phyloP scores from a whole-genome alignment of 1,284 basidiomycete genomes.

The Heterobasidion irregulare region DNA sequence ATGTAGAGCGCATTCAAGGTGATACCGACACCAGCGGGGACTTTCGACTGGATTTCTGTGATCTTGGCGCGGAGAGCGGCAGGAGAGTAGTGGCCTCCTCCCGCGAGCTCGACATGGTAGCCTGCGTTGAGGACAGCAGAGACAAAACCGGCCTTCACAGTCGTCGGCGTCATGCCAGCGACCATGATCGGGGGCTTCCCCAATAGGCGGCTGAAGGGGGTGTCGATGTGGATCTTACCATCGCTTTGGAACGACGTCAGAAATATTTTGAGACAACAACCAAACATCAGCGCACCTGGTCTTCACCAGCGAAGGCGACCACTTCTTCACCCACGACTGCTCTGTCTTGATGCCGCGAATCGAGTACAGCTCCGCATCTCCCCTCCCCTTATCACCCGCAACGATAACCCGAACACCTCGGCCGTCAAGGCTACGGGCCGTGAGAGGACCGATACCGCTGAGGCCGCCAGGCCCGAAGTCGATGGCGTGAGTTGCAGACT shows the following conservation, averaged over 20 bases:
- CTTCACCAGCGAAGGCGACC: constrained; percentile 78
- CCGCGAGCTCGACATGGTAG: constrained; percentile 94
- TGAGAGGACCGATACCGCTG: constrained; percentile 89
- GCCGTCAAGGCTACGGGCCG: constrained; percentile 86
- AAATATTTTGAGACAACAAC: not conserved
- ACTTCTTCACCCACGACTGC: constrained; percentile 89
- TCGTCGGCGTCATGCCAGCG: constrained; percentile 95
- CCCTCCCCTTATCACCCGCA: constrained; percentile 79
- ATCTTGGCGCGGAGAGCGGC: constrained; percentile 85
- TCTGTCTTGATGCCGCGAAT: constrained; percentile 64
- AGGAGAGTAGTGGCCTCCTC: constrained; percentile 95
- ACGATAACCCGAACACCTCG: constrained; percentile 87
- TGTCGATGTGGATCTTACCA: constrained; percentile 88
- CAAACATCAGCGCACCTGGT: constrained; percentile 54
- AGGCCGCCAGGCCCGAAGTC: constrained; percentile 96
- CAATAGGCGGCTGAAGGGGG: constrained; percentile 90
- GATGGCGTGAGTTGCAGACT: constrained; percentile 86
- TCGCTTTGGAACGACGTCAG: constrained; percentile 41
- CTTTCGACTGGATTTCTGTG: constrained; percentile 77
- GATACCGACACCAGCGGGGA: constrained; percentile 83
- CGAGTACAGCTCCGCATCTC: constrained; percentile 81
- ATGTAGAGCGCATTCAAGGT: constrained; percentile 97
- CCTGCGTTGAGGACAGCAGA: constrained; percentile 89
- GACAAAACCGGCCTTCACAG: constrained; percentile 89
- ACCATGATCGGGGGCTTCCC: constrained; percentile 98